These are phyloP conservation scores for Fomes fomentarius DNA, from an alignment of 1,284 basidiomycete genomes.

Conservation along the genomic window DNA sequence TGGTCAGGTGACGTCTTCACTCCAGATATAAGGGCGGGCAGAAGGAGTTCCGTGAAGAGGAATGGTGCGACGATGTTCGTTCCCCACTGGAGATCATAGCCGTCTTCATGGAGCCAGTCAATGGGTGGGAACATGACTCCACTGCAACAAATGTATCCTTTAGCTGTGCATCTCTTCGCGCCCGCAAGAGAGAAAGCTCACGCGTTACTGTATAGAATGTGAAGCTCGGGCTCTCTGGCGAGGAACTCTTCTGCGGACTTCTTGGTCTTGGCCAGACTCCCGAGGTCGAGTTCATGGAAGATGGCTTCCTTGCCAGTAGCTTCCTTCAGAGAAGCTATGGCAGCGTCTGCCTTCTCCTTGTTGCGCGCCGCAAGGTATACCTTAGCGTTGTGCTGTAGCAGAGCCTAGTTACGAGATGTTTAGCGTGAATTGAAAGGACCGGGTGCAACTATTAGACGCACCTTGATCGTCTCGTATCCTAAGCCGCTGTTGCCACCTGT, in stretches of 20 bases:
- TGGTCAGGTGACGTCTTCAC: conserved; percentile 32
- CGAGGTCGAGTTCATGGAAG: conserved; percentile 52
- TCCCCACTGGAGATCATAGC: conserved; percentile 54
- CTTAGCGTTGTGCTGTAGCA: conserved; percentile 49
- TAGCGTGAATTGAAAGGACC: not conserved
- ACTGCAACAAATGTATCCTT: conserved; percentile 24
- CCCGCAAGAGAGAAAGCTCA: conserved; percentile 30
- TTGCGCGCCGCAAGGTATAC: conserved; percentile 55
- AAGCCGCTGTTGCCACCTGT: conserved; percentile 45
- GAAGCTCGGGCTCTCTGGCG: conserved; percentile 48
- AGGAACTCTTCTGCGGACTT: conserved; percentile 45
- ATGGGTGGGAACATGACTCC: conserved; percentile 49
- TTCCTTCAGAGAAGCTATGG: conserved; percentile 46
- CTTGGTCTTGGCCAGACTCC: conserved; percentile 45
- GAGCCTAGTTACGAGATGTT: conserved; percentile 28
- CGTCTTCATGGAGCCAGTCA: conserved; percentile 43
- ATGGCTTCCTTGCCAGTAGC: conserved; percentile 40
- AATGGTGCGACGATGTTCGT: conserved; percentile 49
- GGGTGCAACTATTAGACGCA: not conserved
- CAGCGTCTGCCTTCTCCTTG: conserved; percentile 41
- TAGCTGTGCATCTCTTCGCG: too few relatives aligned
- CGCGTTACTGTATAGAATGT: conserved; percentile 59
- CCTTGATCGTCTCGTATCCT: conserved; percentile 39
- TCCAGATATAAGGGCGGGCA: conserved; percentile 42
- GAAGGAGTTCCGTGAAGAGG: conserved; percentile 44